Evolutionary conservation across 2,329 filamentous ascomycete species (phyloP).

Genomic region (Paramyrothecium roridum): DNA sequence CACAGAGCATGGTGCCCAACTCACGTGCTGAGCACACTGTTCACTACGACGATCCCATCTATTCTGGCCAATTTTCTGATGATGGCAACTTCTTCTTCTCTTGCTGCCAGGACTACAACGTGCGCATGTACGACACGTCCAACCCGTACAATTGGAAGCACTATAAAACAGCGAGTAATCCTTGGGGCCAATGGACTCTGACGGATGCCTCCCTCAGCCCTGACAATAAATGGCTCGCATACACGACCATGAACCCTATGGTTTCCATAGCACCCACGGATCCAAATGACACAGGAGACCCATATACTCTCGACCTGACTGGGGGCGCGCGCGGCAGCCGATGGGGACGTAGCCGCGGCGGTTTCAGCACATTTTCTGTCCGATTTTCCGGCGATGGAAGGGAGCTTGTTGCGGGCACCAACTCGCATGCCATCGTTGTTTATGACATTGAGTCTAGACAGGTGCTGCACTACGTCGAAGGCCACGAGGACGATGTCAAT

Average conservation of each 20-base stretch:
- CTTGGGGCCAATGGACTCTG: conserved; percentile 90
- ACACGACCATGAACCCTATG: conserved; percentile 80
- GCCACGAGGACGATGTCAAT: conserved; percentile 88
- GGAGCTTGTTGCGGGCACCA: conserved; percentile 88
- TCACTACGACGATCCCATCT: conserved; percentile 81
- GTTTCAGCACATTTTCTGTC: conserved; percentile 78
- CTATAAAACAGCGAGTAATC: conserved; percentile 86
- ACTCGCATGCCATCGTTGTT: conserved; percentile 74
- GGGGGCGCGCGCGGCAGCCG: conserved; percentile 11
- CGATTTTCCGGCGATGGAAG: conserved; percentile 89
- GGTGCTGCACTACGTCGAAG: conserved; percentile 70
- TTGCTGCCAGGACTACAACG: conserved; percentile 87
- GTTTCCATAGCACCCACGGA: conserved; percentile 88
- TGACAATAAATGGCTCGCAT: conserved; percentile 88
- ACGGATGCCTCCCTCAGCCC: conserved; percentile 90
- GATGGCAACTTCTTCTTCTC: conserved; percentile 98
- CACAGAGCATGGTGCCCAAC: conserved; percentile 70
- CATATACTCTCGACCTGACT: conserved; percentile 71
- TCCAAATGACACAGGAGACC: conserved; percentile 75
- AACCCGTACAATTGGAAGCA: conserved; percentile 95
- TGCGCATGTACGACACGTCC: conserved; percentile 96
- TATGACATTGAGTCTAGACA: conserved; percentile 85
- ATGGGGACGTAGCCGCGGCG: conserved; percentile 22
- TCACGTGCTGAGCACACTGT: conserved; percentile 81
- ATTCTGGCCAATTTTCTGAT: conserved; percentile 93